phyloP scores from a whole-genome alignment of 1,284 basidiomycete genomes.

The Trametes sp. region DNA sequence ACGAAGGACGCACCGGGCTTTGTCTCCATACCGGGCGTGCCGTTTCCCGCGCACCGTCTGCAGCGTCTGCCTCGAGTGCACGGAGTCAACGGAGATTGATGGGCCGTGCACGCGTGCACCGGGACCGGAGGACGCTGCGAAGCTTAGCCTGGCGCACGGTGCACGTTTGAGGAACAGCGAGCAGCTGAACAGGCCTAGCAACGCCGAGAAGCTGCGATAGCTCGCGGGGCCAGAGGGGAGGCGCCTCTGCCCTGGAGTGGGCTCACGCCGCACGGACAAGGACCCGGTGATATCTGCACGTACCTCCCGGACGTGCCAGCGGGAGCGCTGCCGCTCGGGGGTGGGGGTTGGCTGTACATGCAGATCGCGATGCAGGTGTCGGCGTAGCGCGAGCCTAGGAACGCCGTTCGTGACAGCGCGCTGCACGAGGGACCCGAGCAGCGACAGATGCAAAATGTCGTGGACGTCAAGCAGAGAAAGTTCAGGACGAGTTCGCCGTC shows the following conservation, averaged over 20 bases:
- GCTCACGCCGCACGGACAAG: not conserved
- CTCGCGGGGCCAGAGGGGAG: not conserved
- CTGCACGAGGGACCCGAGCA: too few relatives aligned
- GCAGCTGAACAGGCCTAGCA: not conserved
- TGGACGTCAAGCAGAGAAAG: not conserved
- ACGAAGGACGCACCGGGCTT: slow-evolving; percentile 3
- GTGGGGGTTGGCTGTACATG: not conserved
- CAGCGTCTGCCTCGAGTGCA: not conserved
- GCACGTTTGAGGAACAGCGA: not conserved
- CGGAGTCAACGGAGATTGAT: not conserved
- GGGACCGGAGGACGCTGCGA: not conserved
- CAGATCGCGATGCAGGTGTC: not conserved
- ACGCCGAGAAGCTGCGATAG: not conserved
- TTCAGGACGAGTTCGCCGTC: not conserved
- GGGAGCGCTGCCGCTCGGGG: not conserved
- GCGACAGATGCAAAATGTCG: too few relatives aligned
- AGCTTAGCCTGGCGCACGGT: not conserved
- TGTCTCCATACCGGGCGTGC: not conserved
- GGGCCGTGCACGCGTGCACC: not conserved
- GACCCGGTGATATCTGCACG: slow-evolving; percentile 6
- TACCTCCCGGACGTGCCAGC: not conserved
- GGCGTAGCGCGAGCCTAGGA: not conserved
- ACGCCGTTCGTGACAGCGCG: too few relatives aligned
- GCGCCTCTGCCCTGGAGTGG: not conserved
- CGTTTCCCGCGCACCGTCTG: not conserved